Conservation (phyloP, 139 green algal genomes). For the Chlorella sp. region DNA sequence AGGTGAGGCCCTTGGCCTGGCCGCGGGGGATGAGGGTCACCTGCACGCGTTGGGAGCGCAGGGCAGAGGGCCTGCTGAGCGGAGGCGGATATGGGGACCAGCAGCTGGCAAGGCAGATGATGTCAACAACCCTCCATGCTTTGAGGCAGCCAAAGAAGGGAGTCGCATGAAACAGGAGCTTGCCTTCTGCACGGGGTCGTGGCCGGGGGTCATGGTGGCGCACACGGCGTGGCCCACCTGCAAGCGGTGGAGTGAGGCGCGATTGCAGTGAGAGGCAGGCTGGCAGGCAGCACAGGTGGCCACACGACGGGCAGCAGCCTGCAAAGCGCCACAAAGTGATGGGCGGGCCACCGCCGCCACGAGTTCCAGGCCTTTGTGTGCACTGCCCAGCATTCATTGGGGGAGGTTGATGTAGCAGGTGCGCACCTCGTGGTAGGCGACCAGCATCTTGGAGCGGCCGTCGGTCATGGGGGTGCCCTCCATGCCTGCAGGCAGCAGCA, state of each 20-base stretch:
- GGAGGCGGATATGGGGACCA: too few relatives aligned
- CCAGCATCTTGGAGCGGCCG: conserved; percentile 96
- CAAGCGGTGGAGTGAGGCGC: too few relatives aligned
- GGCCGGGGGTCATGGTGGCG: conserved; percentile 92
- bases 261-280: neutral
- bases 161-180: too few relatives aligned
- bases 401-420: too few relatives aligned
- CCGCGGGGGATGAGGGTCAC: conserved; percentile 97
- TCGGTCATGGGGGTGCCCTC: conserved; percentile 98
- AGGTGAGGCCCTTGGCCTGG: conserved; percentile 96
- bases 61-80: too few relatives aligned
- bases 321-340: neutral
- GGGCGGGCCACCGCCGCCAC: neutral
- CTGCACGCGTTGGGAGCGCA: too few relatives aligned
- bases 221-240: conserved; percentile 96
- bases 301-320: neutral
- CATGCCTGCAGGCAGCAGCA: conserved; percentile 76
- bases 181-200: conserved; percentile 98
- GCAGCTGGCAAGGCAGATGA: neutral
- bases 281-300: neutral
- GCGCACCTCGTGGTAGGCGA: conserved; percentile 93
- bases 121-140: neutral
- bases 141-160: too few relatives aligned
- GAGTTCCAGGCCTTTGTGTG: neutral
- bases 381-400: neutral